A percentile compares a stretch with the other conserved stretches of the same genome.
Conservation (phyloP, 495 filamentous ascomycete genomes). For the Neurospora sp. region DNA sequence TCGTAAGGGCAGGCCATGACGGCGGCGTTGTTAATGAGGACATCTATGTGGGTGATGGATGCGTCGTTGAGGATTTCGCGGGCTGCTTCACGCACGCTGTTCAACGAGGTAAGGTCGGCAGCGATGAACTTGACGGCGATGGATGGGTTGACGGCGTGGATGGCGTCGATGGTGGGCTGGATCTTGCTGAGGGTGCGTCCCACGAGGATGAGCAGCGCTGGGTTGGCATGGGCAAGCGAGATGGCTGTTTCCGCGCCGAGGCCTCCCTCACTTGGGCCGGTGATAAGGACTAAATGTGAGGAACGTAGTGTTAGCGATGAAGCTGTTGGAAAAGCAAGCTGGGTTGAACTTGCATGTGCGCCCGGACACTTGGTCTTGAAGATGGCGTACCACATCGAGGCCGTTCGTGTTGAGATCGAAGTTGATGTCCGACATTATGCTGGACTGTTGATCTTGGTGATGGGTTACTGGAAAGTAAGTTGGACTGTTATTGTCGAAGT, state of each 20-base stretch:
- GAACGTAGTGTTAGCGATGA: neutral
- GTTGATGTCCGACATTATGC: neutral
- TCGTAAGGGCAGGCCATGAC: conserved; percentile 45
- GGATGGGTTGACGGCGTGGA: conserved; percentile 26
- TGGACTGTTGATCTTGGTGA: neutral
- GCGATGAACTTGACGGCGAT: conserved; percentile 34
- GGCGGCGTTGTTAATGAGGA: conserved; percentile 61
- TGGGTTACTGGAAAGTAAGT: neutral
- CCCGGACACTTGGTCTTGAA: conserved; percentile 28
- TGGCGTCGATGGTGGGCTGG: conserved; percentile 30
- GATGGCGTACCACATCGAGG: conserved; percentile 24
- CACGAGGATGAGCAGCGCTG: conserved; percentile 34
- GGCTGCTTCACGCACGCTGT: conserved; percentile 43
- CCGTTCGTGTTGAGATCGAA: conserved; percentile 21
- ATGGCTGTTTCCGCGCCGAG: conserved; percentile 39
- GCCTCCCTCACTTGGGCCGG: conserved; percentile 37
- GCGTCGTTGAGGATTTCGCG: conserved; percentile 30
- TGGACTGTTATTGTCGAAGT: neutral
- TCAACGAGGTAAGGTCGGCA: conserved; percentile 35
- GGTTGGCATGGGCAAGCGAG: conserved; percentile 31
- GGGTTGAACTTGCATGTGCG: conserved; percentile 23
- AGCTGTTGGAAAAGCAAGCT: neutral
- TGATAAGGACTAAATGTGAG: conserved; percentile 30
- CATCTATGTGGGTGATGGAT: conserved; percentile 47
- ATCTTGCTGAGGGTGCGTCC: conserved; percentile 30